Evolutionary conservation across 306 rosid genomes (phyloP).

Genomic region (Quercus bicolor): DNA sequence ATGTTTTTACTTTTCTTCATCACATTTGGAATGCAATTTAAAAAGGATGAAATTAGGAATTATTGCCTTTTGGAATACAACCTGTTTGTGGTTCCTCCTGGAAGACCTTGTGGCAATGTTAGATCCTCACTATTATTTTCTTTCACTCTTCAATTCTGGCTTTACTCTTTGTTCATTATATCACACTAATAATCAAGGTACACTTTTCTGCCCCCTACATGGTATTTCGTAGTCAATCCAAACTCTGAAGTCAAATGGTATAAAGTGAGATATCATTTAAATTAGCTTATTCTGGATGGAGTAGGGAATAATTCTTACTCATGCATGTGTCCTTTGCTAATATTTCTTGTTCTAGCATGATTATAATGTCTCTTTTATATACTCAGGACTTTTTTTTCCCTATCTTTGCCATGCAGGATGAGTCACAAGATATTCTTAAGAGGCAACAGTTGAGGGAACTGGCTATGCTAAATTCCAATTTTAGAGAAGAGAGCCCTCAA

Average conservation of each 20-base stretch:
- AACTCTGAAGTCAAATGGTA: background rate
- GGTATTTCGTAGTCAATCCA: background rate
- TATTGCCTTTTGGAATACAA: background rate
- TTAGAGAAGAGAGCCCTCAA: slow-evolving; percentile 59
- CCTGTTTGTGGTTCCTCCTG: too few species aligned
- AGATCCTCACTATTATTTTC: background rate
- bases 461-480: slow-evolving; percentile 53
- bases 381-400: background rate
- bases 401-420: slow-evolving; percentile 52
- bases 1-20: background rate
- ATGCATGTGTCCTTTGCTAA: background rate
- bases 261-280: background rate
- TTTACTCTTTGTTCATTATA: background rate
- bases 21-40: background rate
- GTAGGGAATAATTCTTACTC: background rate
- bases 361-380: background rate
- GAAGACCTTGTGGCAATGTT: background rate
- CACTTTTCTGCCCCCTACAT: background rate
- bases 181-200: background rate
- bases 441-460: slow-evolving; percentile 61
- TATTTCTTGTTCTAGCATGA: background rate
- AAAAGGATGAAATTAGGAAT: background rate
- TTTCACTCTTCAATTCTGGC: background rate
- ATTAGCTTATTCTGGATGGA: background rate
- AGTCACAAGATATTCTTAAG: slow-evolving; percentile 71